These are phyloP conservation scores for Lepidopterella palustris DNA, from an alignment of 495 filamentous ascomycete genomes.

Conservation along the genomic window DNA sequence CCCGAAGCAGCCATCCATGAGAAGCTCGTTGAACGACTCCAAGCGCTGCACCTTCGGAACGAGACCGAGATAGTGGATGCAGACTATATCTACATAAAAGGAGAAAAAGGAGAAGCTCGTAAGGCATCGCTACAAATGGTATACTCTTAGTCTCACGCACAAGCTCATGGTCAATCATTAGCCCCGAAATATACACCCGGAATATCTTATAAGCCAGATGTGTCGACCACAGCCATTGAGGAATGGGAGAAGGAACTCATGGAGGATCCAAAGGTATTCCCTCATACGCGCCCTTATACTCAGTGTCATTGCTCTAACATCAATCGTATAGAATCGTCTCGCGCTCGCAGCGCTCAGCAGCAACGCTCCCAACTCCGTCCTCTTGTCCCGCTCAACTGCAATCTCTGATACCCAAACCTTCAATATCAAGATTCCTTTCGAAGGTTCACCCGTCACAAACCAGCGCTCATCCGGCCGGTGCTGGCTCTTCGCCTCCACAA, in stretches of 20 bases:
- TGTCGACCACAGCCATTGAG: slow-evolving; percentile 44
- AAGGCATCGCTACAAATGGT: slow-evolving; percentile 1
- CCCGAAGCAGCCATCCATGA: slow-evolving; percentile 32
- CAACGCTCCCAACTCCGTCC: slow-evolving; percentile 46
- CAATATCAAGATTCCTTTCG: slow-evolving; percentile 73
- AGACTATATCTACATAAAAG: slow-evolving; percentile 46
- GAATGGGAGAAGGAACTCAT: slow-evolving; percentile 57
- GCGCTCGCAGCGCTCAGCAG: slow-evolving; percentile 61
- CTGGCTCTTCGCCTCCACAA: slow-evolving; percentile 84
- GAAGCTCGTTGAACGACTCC: slow-evolving; percentile 42
- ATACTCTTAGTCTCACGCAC: not conserved
- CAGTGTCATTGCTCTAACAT: not conserved
- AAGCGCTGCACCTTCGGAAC: slow-evolving; percentile 33
- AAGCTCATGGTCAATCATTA: not conserved
- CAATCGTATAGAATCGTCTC: slow-evolving; percentile 49
- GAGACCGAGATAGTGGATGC: slow-evolving; percentile 31
- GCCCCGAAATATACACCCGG: slow-evolving; percentile 2
- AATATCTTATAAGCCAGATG: slow-evolving; percentile 17
- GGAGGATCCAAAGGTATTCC: slow-evolving; percentile 54
- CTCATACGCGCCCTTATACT: not conserved
- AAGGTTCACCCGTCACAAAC: slow-evolving; percentile 79
- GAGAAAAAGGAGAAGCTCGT: slow-evolving; percentile 18
- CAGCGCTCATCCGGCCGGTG: slow-evolving; percentile 73
- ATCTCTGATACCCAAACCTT: slow-evolving; percentile 68
- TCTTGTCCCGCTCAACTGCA: slow-evolving; percentile 44